A percentile compares a stretch with the other conserved stretches of the same genome.
Conservation (phyloP, 1,284 basidiomycete species). For the Ceratorhiza oryzae-sativae region DNA sequence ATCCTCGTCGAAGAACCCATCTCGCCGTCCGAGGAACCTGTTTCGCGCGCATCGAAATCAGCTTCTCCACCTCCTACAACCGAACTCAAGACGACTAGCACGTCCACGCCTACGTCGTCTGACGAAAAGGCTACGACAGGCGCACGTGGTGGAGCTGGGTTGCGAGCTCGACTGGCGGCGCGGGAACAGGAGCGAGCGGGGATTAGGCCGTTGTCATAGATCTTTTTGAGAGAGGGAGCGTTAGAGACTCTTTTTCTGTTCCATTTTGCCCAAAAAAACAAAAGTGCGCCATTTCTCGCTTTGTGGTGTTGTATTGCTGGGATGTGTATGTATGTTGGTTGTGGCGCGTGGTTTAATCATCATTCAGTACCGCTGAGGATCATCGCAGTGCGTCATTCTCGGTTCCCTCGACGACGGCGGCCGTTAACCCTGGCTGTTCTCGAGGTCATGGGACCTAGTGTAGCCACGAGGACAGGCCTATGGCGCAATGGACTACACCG, state of each 20-base stretch:
- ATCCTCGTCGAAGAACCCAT: slow-evolving; percentile 24
- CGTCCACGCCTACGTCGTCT: neutral
- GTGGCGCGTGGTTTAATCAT: neutral
- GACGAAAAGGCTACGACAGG: slow-evolving; percentile 14
- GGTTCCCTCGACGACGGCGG: no score
- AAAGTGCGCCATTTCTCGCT: neutral
- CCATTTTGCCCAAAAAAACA: neutral
- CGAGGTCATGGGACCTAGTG: neutral
- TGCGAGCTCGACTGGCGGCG: slow-evolving; percentile 15
- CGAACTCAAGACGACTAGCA: neutral
- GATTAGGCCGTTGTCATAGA: neutral
- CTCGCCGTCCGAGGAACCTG: neutral
- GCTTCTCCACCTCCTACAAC: slow-evolving; percentile 4
- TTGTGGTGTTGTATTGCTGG: neutral
- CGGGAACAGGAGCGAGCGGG: slow-evolving; percentile 16
- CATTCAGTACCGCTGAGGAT: no score
- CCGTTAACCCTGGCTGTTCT: neutral
- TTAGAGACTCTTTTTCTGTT: no score
- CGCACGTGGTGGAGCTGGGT: slow-evolving; percentile 24
- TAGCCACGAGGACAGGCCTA: neutral
- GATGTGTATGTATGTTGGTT: neutral
- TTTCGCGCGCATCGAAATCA: neutral
- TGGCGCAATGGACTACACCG: neutral
- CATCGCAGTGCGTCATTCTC: no score
- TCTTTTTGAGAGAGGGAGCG: neutral